A percentile compares a stretch with the other conserved stretches of the same genome.
phyloP scores from a whole-genome alignment of 768 basidiomycete genomes.

The Tulasnella sp. region DNA sequence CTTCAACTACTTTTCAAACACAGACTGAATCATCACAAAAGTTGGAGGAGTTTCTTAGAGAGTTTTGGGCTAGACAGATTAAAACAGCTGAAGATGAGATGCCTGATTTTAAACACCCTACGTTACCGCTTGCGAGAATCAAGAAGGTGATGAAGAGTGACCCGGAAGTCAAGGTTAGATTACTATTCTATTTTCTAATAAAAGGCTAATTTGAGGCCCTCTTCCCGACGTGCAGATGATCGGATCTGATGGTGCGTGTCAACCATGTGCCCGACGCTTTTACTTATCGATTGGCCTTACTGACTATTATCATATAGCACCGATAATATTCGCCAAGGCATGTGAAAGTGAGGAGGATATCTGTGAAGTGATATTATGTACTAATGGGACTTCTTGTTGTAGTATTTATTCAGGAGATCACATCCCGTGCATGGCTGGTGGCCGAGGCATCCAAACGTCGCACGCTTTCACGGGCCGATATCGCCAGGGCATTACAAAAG shows the following conservation, averaged over 20 bases:
- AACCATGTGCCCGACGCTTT: neutral
- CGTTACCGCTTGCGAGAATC: conserved; percentile 85
- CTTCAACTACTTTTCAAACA: no score
- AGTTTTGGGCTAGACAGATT: conserved; percentile 85
- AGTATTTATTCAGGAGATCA: conserved; percentile 98
- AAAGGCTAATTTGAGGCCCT: conserved; percentile 5
- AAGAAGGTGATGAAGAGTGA: conserved; percentile 99
- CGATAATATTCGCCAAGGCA: conserved; percentile 92
- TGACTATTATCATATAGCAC: conserved; percentile 38
- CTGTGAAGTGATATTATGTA: neutral
- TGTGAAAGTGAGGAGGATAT: conserved; percentile 74
- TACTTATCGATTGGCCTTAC: neutral
- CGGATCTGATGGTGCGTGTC: conserved; percentile 72
- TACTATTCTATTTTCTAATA: neutral
- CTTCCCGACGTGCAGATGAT: conserved; percentile 64
- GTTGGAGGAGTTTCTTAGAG: conserved; percentile 72
- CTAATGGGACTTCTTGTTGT: neutral
- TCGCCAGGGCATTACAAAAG: conserved; percentile 82
- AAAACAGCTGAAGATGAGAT: conserved; percentile 78
- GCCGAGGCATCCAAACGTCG: conserved; percentile 93
- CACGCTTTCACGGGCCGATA: conserved; percentile 87
- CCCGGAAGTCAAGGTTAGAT: conserved; percentile 70
- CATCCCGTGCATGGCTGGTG: conserved; percentile 87
- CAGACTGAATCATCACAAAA: no score
- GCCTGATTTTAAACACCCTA: conserved; percentile 71